phyloP scores from a whole-genome alignment of 2,329 filamentous ascomycete genomes.

The Macrophomina tecta region DNA sequence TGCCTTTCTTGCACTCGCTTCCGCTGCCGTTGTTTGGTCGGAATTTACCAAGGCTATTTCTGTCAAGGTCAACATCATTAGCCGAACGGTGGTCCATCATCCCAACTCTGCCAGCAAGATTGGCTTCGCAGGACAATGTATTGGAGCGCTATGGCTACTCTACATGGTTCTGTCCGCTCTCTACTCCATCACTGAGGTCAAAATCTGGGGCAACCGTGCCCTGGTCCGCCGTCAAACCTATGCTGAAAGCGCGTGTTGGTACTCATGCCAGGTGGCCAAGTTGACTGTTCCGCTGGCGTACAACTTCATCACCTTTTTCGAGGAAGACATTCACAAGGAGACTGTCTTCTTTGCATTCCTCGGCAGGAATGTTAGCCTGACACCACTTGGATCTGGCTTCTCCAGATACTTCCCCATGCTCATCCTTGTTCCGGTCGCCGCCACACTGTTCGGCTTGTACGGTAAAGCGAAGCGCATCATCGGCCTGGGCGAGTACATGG shows the following conservation, averaged over 20 bases:
- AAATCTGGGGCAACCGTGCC: constrained; percentile 95
- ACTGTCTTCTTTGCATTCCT: constrained; percentile 90
- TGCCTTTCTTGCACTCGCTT: constrained; percentile 73
- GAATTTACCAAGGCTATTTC: constrained; percentile 86
- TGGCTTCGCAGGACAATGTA: constrained; percentile 83
- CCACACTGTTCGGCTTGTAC: constrained; percentile 89
- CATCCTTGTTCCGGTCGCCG: constrained; percentile 82
- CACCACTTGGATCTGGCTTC: constrained; percentile 80
- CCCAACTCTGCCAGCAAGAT: constrained; percentile 75
- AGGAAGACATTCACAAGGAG: constrained; percentile 70
- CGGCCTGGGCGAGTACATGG: constrained; percentile 80
- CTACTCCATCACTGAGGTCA: constrained; percentile 86
- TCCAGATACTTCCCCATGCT: constrained; percentile 88
- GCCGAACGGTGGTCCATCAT: constrained; percentile 74
- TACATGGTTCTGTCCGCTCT: constrained; percentile 96
- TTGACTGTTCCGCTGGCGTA: constrained; percentile 91
- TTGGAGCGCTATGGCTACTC: constrained; percentile 85
- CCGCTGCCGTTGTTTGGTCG: constrained; percentile 87
- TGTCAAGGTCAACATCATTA: constrained; percentile 74
- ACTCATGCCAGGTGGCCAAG: constrained; percentile 88
- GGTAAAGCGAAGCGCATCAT: constrained; percentile 76
- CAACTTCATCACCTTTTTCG: constrained; percentile 94
- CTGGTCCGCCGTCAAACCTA: constrained; percentile 90
- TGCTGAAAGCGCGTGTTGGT: constrained; percentile 94
- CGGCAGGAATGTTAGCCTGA: constrained; percentile 81